Conservation (phyloP, 2,329 filamentous ascomycete species). For the Aureobasidium sp. region DNA sequence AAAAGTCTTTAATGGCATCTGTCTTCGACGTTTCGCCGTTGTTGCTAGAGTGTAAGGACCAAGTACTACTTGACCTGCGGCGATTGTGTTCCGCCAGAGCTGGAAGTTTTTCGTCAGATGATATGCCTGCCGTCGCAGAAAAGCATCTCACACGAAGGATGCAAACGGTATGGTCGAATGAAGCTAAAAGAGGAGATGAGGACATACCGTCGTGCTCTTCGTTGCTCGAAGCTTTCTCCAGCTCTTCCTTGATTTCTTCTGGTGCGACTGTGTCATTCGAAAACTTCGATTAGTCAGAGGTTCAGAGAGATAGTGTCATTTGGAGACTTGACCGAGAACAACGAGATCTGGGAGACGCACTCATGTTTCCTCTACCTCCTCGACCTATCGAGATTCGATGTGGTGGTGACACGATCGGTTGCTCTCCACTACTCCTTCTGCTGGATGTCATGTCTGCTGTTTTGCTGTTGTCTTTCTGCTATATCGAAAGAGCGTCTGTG, state of each 20-base stretch:
- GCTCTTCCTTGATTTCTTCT: constrained; percentile 9
- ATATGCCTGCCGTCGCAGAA: too few species aligned
- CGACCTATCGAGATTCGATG: neutral
- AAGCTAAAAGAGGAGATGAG: neutral
- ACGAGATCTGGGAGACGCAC: neutral
- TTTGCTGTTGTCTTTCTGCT: neutral
- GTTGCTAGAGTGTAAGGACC: neutral
- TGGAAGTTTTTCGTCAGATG: neutral
- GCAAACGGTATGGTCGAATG: neutral
- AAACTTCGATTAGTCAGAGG: neutral
- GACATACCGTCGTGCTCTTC: neutral
- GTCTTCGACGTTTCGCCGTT: neutral
- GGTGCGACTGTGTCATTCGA: neutral
- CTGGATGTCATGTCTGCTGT: neutral
- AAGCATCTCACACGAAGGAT: too few species aligned
- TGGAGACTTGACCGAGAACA: neutral
- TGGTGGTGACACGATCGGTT: neutral
- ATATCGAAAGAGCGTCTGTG: too few species aligned
- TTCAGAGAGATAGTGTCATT: too few species aligned
- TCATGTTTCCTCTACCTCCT: constrained; percentile 2
- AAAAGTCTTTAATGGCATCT: constrained; percentile 4
- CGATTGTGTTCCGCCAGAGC: neutral
- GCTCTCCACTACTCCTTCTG: neutral
- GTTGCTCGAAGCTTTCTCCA: neutral
- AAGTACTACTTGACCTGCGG: neutral